phyloP scores from a whole-genome alignment of 2,329 filamentous ascomycete species.

The Fusarium sp. region DNA sequence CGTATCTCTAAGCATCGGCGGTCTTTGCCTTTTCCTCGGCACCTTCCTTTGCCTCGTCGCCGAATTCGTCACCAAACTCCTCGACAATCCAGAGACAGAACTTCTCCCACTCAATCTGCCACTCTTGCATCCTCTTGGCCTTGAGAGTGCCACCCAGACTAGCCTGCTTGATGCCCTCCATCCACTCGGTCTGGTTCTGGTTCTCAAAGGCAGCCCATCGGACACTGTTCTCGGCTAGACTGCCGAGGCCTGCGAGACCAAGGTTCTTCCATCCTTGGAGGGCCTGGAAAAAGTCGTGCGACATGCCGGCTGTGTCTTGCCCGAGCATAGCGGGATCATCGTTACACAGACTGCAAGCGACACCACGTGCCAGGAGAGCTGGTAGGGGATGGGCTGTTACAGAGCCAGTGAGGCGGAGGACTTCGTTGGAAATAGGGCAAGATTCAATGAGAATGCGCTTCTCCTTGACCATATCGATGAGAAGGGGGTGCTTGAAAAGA shows the following conservation, averaged over 20 bases:
- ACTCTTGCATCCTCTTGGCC: slow-evolving; percentile 78
- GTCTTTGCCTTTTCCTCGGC: slow-evolving; percentile 5
- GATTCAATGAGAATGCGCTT: slow-evolving; percentile 89
- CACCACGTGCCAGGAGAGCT: slow-evolving; percentile 84
- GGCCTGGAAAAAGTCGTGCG: slow-evolving; percentile 94
- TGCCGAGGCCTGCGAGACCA: slow-evolving; percentile 85
- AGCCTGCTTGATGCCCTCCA: slow-evolving; percentile 77
- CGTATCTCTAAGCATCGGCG: background rate
- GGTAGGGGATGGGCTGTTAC: slow-evolving; percentile 85
- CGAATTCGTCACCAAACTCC: slow-evolving; percentile 77
- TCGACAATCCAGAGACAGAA: slow-evolving; percentile 92
- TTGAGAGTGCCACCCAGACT: slow-evolving; percentile 77
- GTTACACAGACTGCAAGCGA: slow-evolving; percentile 85
- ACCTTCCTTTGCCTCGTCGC: slow-evolving; percentile 41
- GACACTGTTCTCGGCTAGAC: slow-evolving; percentile 91
- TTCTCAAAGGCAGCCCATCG: slow-evolving; percentile 92
- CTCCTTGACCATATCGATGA: slow-evolving; percentile 89
- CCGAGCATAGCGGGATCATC: slow-evolving; percentile 92
- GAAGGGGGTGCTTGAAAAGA: slow-evolving; percentile 89
- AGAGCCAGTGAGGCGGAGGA: slow-evolving; percentile 80
- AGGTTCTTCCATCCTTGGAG: slow-evolving; percentile 93
- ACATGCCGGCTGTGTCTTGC: slow-evolving; percentile 83
- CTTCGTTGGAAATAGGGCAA: slow-evolving; percentile 92
- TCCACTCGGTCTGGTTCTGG: slow-evolving; percentile 76
- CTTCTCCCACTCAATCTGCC: slow-evolving; percentile 84